These are phyloP conservation scores for Batkoa obscura DNA, from an alignment of 371 early-diverging fungal genomes.

Conservation along the genomic window DNA sequence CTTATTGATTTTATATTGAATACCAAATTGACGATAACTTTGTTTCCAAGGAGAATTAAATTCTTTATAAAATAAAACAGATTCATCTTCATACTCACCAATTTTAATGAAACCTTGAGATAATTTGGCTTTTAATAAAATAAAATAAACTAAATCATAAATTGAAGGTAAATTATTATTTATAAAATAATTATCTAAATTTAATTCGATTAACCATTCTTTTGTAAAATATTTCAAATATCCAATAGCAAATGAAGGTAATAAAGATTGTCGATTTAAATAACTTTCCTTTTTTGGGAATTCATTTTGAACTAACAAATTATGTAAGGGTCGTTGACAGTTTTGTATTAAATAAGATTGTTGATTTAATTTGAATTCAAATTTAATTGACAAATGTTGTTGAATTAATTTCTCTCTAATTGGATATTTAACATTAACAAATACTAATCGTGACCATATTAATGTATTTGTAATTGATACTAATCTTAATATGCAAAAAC, in stretches of 20 bases:
- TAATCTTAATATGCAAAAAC: conserved; percentile 17
- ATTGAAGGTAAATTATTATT: conserved; percentile 28
- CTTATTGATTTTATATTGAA: conserved; percentile 41
- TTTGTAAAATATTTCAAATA: conserved; percentile 35
- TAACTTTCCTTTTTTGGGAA: not conserved
- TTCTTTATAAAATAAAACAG: conserved; percentile 44
- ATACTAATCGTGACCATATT: not conserved
- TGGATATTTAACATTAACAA: not conserved
- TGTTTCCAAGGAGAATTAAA: no score
- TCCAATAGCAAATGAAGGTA: conserved; percentile 11
- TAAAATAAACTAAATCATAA: conserved; percentile 39
- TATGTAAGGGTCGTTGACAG: not conserved
- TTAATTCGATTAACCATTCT: conserved; percentile 46
- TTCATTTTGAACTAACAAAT: not conserved
- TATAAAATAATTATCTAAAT: conserved; percentile 14
- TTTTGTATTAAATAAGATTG: not conserved
- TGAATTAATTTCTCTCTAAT: not conserved
- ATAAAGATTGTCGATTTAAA: not conserved
- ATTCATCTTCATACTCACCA: conserved; percentile 21
- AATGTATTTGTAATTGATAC: not conserved
- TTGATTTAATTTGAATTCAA: not conserved
- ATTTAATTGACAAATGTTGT: not conserved
- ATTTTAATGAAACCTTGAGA: conserved; percentile 37
- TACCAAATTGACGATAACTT: conserved; percentile 15
- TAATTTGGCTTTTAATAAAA: conserved; percentile 31